phyloP scores from a whole-genome alignment of 768 basidiomycete genomes.

The Kwoniella newhampshirensis region DNA sequence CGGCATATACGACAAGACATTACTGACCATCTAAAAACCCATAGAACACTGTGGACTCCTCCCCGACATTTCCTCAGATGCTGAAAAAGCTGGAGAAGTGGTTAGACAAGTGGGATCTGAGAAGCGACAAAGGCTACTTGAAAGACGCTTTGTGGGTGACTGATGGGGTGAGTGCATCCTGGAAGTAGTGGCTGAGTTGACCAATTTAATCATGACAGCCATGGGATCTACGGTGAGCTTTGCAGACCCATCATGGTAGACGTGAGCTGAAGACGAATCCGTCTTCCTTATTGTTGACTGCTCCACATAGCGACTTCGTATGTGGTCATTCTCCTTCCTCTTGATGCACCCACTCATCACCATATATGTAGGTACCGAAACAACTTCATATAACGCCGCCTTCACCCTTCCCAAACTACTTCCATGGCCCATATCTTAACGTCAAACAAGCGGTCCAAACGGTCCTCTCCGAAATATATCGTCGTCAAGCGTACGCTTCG shows the following conservation, averaged over 20 bases:
- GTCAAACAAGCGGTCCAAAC: constrained; percentile 49
- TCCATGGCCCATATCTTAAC: constrained; percentile 48
- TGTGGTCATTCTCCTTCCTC: constrained; percentile 4
- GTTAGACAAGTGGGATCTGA: constrained; percentile 68
- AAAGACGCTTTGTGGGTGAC: constrained; percentile 49
- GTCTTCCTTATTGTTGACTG: neutral
- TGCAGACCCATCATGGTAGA: neutral
- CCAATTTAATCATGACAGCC: constrained; percentile 27
- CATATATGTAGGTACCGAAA: constrained; percentile 41
- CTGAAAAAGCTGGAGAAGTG: constrained; percentile 66
- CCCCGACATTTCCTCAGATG: constrained; percentile 73
- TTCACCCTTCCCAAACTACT: constrained; percentile 38
- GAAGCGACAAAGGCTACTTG: constrained; percentile 53
- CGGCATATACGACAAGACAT: neutral
- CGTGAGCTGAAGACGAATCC: no score
- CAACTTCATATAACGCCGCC: constrained; percentile 50
- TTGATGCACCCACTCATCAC: neutral
- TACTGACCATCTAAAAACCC: constrained; percentile 3
- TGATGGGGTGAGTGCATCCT: constrained; percentile 43
- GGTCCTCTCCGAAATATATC: constrained; percentile 39
- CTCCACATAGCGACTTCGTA: constrained; percentile 45
- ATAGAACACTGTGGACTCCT: constrained; percentile 75
- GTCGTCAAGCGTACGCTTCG: constrained; percentile 22
- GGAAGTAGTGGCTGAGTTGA: neutral
- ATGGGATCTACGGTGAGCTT: constrained; percentile 46